Conservation (phyloP, 2,329 filamentous ascomycete species). For the Nemania abortiva region DNA sequence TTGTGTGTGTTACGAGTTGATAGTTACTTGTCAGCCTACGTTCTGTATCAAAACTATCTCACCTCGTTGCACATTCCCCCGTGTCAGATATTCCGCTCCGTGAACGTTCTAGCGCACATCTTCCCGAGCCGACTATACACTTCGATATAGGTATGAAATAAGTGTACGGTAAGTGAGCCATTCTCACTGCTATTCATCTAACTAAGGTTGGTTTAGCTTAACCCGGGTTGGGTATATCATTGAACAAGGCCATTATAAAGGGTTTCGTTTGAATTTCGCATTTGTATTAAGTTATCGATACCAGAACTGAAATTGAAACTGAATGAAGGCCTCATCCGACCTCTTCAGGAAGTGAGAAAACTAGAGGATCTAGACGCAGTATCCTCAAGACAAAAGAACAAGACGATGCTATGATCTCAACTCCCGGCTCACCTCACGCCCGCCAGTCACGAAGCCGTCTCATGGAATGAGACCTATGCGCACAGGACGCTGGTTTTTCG, state of each 20-base stretch:
- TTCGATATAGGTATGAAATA: not conserved
- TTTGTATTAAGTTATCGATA: not conserved
- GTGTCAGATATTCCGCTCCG: not conserved
- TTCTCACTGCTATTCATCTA: not conserved
- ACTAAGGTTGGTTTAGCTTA: not conserved
- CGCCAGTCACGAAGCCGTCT: not conserved
- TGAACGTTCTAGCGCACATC: not conserved
- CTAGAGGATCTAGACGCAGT: slow-evolving; percentile 1
- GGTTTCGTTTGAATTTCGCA: not conserved
- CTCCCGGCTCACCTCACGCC: not conserved
- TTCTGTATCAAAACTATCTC: slow-evolving; percentile 2
- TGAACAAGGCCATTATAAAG: not conserved
- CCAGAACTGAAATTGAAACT: not conserved
- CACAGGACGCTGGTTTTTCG: slow-evolving; percentile 8
- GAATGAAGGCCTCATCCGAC: not conserved
- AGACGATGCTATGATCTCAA: slow-evolving; percentile 4
- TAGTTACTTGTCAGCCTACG: slow-evolving; percentile 7
- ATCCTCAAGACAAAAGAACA: slow-evolving; percentile 1
- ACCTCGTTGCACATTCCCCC: not conserved
- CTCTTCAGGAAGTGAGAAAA: not conserved
- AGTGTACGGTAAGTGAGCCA: not conserved
- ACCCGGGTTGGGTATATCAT: not conserved
- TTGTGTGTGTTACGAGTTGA: not conserved
- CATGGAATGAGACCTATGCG: slow-evolving; percentile 3
- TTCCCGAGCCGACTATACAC: not conserved